These are phyloP conservation scores for Leptographium wingfieldii DNA, from an alignment of 2,329 filamentous ascomycete genomes.

Conservation along the genomic window DNA sequence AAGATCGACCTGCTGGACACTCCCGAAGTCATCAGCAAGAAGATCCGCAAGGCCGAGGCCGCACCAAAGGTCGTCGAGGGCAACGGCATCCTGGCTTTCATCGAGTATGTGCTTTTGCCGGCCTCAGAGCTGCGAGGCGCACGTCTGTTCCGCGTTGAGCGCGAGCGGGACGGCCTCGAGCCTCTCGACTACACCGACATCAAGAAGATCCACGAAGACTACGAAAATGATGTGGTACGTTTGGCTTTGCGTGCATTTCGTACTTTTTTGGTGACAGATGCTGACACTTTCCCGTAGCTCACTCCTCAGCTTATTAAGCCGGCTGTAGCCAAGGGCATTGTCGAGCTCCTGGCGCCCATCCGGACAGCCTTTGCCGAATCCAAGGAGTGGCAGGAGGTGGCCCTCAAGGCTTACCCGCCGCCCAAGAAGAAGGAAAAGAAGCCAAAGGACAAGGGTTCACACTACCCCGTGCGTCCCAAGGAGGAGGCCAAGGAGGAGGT, in stretches of 20 bases:
- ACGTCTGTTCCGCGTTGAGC: constrained; percentile 54
- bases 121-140: constrained; percentile 51
- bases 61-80: constrained; percentile 65
- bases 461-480: constrained; percentile 14
- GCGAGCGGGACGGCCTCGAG: constrained; percentile 51
- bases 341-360: constrained; percentile 65
- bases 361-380: constrained; percentile 57
- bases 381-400: constrained; percentile 68
- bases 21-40: constrained; percentile 62
- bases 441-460: constrained; percentile 15
- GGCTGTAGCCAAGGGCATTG: constrained; percentile 64
- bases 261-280: constrained; percentile 20
- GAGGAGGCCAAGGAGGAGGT: constrained; percentile 2
- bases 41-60: constrained; percentile 75
- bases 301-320: constrained; percentile 81
- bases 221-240: constrained; percentile 50
- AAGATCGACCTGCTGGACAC: constrained; percentile 91
- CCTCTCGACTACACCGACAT: constrained; percentile 71
- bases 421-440: constrained; percentile 44
- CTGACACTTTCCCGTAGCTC: constrained; percentile 26
- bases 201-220: constrained; percentile 65
- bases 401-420: constrained; percentile 70
- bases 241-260: background rate
- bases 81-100: constrained; percentile 77
- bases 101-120: constrained; percentile 77